Base-by-base conservation (phyloP, 1,139 yeast genomes). In the Debaryomyces sp. region DNA sequence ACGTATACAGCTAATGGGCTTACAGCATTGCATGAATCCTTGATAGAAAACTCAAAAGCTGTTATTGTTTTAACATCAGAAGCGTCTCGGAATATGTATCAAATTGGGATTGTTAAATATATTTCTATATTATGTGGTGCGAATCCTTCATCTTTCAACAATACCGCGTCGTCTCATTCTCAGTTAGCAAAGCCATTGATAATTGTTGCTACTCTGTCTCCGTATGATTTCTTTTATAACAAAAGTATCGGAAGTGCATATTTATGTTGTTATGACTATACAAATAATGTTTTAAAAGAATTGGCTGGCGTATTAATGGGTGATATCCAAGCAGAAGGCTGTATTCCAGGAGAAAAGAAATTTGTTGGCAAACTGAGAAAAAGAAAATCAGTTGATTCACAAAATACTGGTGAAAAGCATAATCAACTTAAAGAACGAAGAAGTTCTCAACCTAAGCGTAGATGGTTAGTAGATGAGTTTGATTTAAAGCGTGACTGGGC, bases 1-100 rank as follows among this genome's bases (percentile, higher is more conserved):
- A 77, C 85, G 0, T 84, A 84, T 56, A 82, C 88, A 0, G 87
- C 87, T 17, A 82, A 84, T 55, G 89, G 89, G 0, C 68, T 84
- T 35, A 81, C 85, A 12, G 70, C 77, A 10, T 64, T 81, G 44
- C 88, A 84, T 56, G 89, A 84, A 56, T 67, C 75, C 30, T 67
- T 83, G 46, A 80, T 84, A 38, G 83, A 80, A 48, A 71, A 75
- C 43, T 73, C 85, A 8, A 80, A 80, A 50, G 79, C 81, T 2
- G 83, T 84, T 8, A 78, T 84, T 39, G 77, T 84, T 5, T 68
- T 84, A 38, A 82, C 87, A 6, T 81, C 87, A 4, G 88, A 84
- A 57, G 87, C 87, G 6, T 70, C 81, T 27, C 68, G 87, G 53
- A 82, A 84, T 61, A 80, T 82, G 81, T 82, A 82, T 59, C 88